Evolutionary conservation across 331 rosid species (phyloP), one percentile per base, ranked within the genome.

Genomic region (Rosa hybrid): DNA sequence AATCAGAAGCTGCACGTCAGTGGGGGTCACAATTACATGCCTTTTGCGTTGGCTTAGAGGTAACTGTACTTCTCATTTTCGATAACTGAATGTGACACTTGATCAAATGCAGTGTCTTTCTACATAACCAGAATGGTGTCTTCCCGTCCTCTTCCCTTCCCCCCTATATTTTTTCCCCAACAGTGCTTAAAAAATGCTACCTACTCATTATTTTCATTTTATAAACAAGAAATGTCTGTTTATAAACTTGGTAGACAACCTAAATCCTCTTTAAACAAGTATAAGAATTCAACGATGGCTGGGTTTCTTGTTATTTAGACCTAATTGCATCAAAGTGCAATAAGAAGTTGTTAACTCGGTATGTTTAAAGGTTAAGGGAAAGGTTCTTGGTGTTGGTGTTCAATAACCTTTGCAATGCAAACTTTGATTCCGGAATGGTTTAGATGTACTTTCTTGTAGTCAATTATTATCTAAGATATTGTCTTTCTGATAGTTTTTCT

Each of bases 21-120:
- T 95, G 99, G 99, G 99, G 96, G 78, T 87, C 99, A 50, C 96
- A 91, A 83, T 81, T 93, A 14, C 99, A 93, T 83, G 91, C 98
- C 50, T 95, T 95, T 83, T 95, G 94, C 62, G 78, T 95, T 86
- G 99, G 99, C 83, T 83, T 95, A 83, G 82, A 89, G 99, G 96
- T 95, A 12, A 39, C 2, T 30, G 2, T 30, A 30, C 34, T 30
- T 30, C 34, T 30, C 1, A 30, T 30, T 39, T 39, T 39, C 25
- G 21, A 56, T 41, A 7, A 41, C 0, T 56, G 39, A 17, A 59
- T 77, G 41, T 41, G 49, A 10, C 20, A 8, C 63, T 20, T 18
- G 34, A 51, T 77, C 38, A 77, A n/a, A 12, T 44, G 38, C 34
- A 21, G 57, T 71, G 39, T 23, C 1, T 4, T 10, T 76, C 21